Evolutionary conservation across 345 rosid species (phyloP).

Genomic region (Hibiscus mutabilis): DNA sequence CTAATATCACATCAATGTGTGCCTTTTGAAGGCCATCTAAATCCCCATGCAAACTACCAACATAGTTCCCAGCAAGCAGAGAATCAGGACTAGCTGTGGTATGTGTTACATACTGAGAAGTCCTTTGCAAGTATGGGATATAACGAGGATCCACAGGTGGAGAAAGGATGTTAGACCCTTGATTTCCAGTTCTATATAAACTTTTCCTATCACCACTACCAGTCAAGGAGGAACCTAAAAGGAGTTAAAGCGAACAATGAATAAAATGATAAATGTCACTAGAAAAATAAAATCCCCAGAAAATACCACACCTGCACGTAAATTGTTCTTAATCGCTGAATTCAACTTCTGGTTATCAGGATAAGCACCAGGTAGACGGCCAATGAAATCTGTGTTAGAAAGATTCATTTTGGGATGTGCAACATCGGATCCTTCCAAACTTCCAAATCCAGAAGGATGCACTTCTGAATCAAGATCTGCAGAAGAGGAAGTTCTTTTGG

Average conservation of each 20-base stretch:
- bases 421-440: constrained; percentile 39
- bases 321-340: constrained; percentile 31
- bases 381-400: constrained; percentile 34
- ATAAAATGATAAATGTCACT: not conserved
- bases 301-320: constrained; percentile 39
- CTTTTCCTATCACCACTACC: constrained; percentile 35
- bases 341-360: constrained; percentile 40
- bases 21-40: constrained; percentile 41
- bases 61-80: constrained; percentile 34
- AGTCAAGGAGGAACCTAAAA: constrained; percentile 39
- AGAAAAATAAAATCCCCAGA: constrained; percentile 1
- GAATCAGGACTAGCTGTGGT: constrained; percentile 33
- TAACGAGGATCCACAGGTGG: constrained; percentile 43
- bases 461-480: constrained; percentile 50
- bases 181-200: constrained; percentile 38
- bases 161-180: constrained; percentile 43
- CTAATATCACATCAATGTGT: constrained; percentile 57
- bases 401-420: constrained; percentile 34
- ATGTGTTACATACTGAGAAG: constrained; percentile 29
- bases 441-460: constrained; percentile 46
- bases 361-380: constrained; percentile 33
- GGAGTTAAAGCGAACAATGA: not conserved
- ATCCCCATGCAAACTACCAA: constrained; percentile 38
- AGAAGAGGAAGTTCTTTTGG: constrained; percentile 58
- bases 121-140: constrained; percentile 43